Evolutionary conservation across 2,329 filamentous ascomycete genomes (phyloP).

Genomic region (Colletotrichum lentis): DNA sequence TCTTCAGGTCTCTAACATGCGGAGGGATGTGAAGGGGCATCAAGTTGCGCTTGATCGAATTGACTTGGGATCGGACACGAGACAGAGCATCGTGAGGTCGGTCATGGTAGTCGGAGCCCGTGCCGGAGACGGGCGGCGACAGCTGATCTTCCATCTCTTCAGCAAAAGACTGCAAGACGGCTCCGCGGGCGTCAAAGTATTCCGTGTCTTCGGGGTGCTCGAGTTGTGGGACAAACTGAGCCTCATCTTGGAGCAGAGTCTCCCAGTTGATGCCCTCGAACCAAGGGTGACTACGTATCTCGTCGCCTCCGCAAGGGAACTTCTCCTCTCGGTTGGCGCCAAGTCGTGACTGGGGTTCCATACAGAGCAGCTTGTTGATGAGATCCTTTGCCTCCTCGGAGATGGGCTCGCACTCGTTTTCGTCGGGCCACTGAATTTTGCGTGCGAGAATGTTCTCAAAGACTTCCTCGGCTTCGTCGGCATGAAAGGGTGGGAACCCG

Average conservation of each 20-base stretch:
- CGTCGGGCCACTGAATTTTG: constrained; percentile 90
- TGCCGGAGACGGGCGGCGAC: constrained; percentile 74
- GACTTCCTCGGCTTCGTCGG: constrained; percentile 86
- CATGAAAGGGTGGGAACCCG: constrained; percentile 93
- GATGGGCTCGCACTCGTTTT: constrained; percentile 74
- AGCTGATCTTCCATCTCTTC: constrained; percentile 93
- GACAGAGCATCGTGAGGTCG: constrained; percentile 94
- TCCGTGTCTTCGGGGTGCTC: constrained; percentile 98
- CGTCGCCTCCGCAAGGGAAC: constrained; percentile 82
- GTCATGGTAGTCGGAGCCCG: constrained; percentile 81
- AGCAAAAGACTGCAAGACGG: constrained; percentile 88
- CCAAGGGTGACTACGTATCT: constrained; percentile 90
- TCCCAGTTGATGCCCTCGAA: constrained; percentile 90
- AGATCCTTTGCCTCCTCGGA: constrained; percentile 91
- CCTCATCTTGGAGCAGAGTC: constrained; percentile 89
- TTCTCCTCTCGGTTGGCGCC: constrained; percentile 88
- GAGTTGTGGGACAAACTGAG: constrained; percentile 90
- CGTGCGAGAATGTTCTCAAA: constrained; percentile 95
- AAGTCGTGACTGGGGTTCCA: constrained; percentile 81
- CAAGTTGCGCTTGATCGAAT: constrained; percentile 85
- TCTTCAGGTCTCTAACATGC: constrained; percentile 91
- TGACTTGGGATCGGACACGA: constrained; percentile 85
- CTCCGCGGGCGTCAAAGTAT: constrained; percentile 93
- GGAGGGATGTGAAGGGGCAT: constrained; percentile 97
- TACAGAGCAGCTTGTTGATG: constrained; percentile 89